These are phyloP conservation scores for Termitomyces sp. DNA, from an alignment of 768 basidiomycete species.

Conservation along the genomic window DNA sequence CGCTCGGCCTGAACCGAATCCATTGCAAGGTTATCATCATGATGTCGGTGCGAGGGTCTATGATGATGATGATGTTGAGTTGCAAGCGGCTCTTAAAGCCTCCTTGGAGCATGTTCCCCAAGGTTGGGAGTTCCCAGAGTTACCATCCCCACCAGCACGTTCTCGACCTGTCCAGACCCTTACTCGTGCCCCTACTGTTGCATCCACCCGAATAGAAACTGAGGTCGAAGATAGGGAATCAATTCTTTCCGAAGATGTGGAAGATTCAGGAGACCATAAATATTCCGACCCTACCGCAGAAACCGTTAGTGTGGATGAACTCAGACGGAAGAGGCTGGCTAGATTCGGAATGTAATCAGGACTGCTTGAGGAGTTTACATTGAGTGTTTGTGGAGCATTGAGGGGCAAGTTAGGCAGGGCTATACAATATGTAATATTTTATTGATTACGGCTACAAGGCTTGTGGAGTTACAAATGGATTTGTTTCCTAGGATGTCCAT, in stretches of 20 bases:
- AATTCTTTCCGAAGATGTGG: constrained; percentile 33
- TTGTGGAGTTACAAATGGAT: not conserved
- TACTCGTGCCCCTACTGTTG: not conserved
- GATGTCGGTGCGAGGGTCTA: constrained; percentile 45
- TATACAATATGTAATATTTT: not conserved
- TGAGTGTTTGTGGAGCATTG: not conserved
- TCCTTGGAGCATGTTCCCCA: constrained; percentile 66
- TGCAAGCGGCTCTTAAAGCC: constrained; percentile 85
- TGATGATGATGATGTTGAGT: constrained; percentile 84
- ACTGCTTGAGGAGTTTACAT: not conserved
- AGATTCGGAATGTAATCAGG: constrained; percentile 51
- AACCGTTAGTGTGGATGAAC: constrained; percentile 57
- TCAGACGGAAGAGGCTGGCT: constrained; percentile 60
- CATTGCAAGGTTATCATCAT: constrained; percentile 2
- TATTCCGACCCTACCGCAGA: constrained; percentile 25
- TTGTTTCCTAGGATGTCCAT: not conserved
- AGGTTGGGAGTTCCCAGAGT: constrained; percentile 41
- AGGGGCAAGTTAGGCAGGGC: not conserved
- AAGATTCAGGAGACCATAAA: constrained; percentile 11
- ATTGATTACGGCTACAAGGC: not conserved
- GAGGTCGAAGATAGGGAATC: constrained; percentile 35
- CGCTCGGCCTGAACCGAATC: not conserved
- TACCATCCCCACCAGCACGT: constrained; percentile 11
- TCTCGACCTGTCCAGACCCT: constrained; percentile 3
- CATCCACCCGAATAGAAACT: constrained; percentile 1